These are phyloP conservation scores for Colletotrichum noveboracense DNA, from an alignment of 2,329 filamentous ascomycete species.

Conservation along the genomic window DNA sequence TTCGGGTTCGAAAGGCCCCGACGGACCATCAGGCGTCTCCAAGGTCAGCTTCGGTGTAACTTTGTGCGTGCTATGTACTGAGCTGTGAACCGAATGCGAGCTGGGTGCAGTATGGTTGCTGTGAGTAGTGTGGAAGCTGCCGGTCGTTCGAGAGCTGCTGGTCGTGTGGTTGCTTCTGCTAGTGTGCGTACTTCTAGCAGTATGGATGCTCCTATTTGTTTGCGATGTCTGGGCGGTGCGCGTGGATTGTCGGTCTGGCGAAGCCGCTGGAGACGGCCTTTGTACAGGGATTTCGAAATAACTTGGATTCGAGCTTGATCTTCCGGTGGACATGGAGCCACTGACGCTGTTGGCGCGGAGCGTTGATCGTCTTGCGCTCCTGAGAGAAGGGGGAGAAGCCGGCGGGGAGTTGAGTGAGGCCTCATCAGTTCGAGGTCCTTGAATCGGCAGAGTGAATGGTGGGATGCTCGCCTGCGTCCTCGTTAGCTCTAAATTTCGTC, in stretches of 20 bases:
- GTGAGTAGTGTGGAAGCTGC: neutral
- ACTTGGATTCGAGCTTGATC: conserved; percentile 19
- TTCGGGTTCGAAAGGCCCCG: neutral
- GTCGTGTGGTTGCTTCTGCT: conserved; percentile 7
- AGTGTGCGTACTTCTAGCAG: conserved; percentile 7
- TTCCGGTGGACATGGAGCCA: conserved; percentile 16
- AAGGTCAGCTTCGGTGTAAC: conserved; percentile 12
- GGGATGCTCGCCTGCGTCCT: conserved; percentile 21
- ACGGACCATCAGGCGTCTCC: conserved; percentile 8
- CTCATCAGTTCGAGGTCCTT: conserved; percentile 19
- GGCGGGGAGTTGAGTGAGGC: conserved; percentile 25
- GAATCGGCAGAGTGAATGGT: conserved; percentile 25
- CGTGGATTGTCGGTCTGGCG: conserved; percentile 4
- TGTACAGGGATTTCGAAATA: conserved; percentile 29
- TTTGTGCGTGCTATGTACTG: neutral
- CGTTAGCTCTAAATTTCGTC: neutral
- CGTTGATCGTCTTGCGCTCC: conserved; percentile 11
- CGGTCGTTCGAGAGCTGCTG: neutral
- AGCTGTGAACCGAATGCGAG: neutral
- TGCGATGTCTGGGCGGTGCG: neutral
- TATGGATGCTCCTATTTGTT: neutral
- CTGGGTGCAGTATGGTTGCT: neutral
- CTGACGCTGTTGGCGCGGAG: conserved; percentile 17
- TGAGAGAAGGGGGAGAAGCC: conserved; percentile 27
- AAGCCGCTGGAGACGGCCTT: conserved; percentile 6